These are phyloP conservation scores for Incumbomyces lentus DNA, from an alignment of 2,329 filamentous ascomycete species.

Conservation along the genomic window DNA sequence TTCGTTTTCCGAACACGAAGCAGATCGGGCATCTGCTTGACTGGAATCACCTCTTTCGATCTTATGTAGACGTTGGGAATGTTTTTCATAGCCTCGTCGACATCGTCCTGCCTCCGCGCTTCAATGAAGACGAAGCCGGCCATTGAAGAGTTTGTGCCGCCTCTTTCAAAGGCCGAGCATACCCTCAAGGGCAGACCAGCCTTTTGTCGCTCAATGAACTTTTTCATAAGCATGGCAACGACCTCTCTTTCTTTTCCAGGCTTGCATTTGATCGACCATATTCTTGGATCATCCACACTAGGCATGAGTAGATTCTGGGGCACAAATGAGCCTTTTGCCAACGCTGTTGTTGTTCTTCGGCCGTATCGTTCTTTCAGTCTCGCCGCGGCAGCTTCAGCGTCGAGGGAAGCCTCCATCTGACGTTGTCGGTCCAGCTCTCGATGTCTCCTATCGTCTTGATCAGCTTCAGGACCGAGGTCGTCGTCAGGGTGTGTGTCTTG, in stretches of 20 bases:
- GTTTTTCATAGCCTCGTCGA: conserved; percentile 69
- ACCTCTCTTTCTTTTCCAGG: conserved; percentile 93
- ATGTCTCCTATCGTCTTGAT: conserved; percentile 84
- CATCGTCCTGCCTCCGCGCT: conserved; percentile 75
- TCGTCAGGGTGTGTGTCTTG: conserved; percentile 88
- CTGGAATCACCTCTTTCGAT: conserved; percentile 78
- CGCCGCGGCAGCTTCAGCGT: conserved; percentile 87
- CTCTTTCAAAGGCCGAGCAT: conserved; percentile 84
- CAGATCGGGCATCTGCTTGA: conserved; percentile 97
- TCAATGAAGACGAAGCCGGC: conserved; percentile 93
- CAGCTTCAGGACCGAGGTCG: conserved; percentile 60
- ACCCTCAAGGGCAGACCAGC: conserved; percentile 76
- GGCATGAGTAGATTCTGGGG: conserved; percentile 80
- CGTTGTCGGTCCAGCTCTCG: conserved; percentile 87
- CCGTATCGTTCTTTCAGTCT: conserved; percentile 81
- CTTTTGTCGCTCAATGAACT: conserved; percentile 67
- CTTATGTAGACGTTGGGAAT: conserved; percentile 84
- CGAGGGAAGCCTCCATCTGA: conserved; percentile 76
- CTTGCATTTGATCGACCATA: conserved; percentile 88
- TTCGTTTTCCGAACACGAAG: conserved; percentile 80
- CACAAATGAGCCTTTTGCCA: conserved; percentile 62
- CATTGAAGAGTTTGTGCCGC: conserved; percentile 58
- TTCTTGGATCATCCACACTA: conserved; percentile 88
- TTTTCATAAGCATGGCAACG: conserved; percentile 76
- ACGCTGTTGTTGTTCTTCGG: conserved; percentile 55